Evolutionary conservation across 768 basidiomycete genomes (phyloP), one percentile per base, ranked within the genome.

Genomic region (Dioszegia aurantiaca): DNA sequence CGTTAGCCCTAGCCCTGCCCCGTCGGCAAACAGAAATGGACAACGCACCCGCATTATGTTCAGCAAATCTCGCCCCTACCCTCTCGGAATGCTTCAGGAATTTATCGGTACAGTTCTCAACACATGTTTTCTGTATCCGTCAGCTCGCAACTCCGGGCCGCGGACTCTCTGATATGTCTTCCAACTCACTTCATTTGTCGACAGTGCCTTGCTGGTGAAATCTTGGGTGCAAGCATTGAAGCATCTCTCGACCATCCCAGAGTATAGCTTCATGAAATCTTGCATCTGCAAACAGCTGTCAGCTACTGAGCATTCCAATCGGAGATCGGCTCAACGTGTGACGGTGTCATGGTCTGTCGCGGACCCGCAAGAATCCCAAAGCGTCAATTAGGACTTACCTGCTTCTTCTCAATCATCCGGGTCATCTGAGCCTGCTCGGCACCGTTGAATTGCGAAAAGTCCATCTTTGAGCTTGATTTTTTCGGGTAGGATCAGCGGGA

Each of bases 391-490:
- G 11, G 30, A 39, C 81, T 56, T 59, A 87, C 93, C 86, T 98
- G 94, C 81, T 89, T 91, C 81, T 89, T 92, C 80, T 98, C 94
- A 55, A 99, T 91, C 72, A 73, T 61, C 52, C 74, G 73, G 44
- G 73, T 88, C 86, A 99, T 90, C 76, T 92, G 90, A n/a, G 90
- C 89, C 81, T 94, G 90, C 77, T 97, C 94, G 63, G 90, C 84
- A 26, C 84, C 75, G 78, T 87, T 94, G 79, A 97, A 86, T 63
- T 83, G 82, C 65, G 90, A 91, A 75, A 95, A 89, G 78, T 95
- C 92, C 92, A 94, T 93, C 67, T 56, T 59, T 54, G 17, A 4
- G 10, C 6, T 4, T 19, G 19, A 27, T 17, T 42, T 55, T 23
- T 26, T 52, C 23, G 36, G 16, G 48, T 31, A n/a, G 21, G n/a